Evolutionary conservation across 2,329 filamentous ascomycete genomes (phyloP).

Genomic region (Hirsutella minnesotensis): DNA sequence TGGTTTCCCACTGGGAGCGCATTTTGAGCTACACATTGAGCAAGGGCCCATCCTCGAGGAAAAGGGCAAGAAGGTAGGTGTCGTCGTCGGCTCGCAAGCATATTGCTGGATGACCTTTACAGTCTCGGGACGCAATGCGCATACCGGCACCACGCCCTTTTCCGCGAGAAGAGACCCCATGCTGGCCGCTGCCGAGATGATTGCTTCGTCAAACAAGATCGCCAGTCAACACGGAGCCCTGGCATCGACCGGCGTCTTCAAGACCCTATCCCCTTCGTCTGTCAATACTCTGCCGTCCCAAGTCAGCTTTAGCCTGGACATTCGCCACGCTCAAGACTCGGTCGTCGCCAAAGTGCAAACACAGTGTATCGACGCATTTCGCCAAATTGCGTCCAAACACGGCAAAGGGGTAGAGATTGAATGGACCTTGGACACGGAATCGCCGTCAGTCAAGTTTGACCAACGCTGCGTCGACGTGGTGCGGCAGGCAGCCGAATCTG

Average conservation of each 20-base stretch:
- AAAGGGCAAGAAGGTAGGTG: constrained; percentile 14
- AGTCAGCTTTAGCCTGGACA: constrained; percentile 56
- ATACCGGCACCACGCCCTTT: constrained; percentile 20
- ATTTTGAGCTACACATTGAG: constrained; percentile 80
- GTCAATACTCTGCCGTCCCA: constrained; percentile 58
- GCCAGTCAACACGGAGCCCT: constrained; percentile 15
- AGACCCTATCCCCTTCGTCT: constrained; percentile 46
- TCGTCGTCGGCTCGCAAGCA: constrained; percentile 19
- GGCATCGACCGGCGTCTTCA: constrained; percentile 19
- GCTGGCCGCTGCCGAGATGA: constrained; percentile 22
- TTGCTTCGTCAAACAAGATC: constrained; percentile 15
- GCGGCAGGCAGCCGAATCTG: constrained; percentile 39
- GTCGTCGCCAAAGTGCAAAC: constrained; percentile 34
- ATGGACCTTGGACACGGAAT: constrained; percentile 49
- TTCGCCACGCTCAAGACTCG: constrained; percentile 44
- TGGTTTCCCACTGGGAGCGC: constrained; percentile 53
- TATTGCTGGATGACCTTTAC: constrained; percentile 20
- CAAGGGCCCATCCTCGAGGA: constrained; percentile 53
- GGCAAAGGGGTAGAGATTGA: constrained; percentile 31
- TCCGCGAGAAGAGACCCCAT: constrained; percentile 20
- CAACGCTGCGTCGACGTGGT: constrained; percentile 55
- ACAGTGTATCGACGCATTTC: constrained; percentile 12
- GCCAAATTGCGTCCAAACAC: constrained; percentile 11
- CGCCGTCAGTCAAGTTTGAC: constrained; percentile 50
- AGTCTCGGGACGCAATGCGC: constrained; percentile 16